Base-by-base conservation (phyloP, 202 grass and related monocot genomes). In the Thinopyrum obtusiflorum region DNA sequence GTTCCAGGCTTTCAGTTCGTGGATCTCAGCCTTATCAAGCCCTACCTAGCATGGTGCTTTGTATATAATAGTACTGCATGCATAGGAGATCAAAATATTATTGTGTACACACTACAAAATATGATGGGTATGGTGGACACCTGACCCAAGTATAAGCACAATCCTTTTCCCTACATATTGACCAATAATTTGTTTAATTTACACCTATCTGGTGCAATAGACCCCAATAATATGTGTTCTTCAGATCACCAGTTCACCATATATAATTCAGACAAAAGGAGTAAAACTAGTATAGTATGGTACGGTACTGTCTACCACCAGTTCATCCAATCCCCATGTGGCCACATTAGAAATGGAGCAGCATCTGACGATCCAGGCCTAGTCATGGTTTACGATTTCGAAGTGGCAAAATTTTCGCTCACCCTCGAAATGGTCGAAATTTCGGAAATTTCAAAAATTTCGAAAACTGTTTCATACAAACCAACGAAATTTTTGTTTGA, bases 311-410 rank as follows among this genome's bases (percentile, higher is more conserved):
- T 81, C 44, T 14, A 55, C n/a, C 31, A 57, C 83, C 87, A 92
- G 68, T 81, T 89, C 90, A 92, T 84, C 73, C 27, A 47, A 24
- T 12, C 69, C 81, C 86, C 82, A 82, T 77, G 88, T n/a, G n/a
- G n/a, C n/a, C n/a, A n/a, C n/a, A n/a, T 92, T 76, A 84, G 90
- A 89, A 84, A 77, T 88, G 87, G 53, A 94, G 85, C 66, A 90
- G 78, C 86, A 89, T 83, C 46, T 90, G 88, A 63, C 90, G 87
- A 61, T 61, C 26, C 69, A 80, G 85, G 79, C 68, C 85, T 17
- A 88, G 64, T 9, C 89, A n/a, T n/a, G n/a, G n/a, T n/a, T n/a
- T n/a, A n/a, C n/a, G n/a, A n/a, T n/a, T n/a, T n/a, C n/a, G n/a
- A n/a, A n/a, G n/a, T n/a, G n/a, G n/a, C n/a, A n/a, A n/a, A n/a